Conservation (phyloP, 2,329 filamentous ascomycete genomes). For the Dichotomopilus funicola region DNA sequence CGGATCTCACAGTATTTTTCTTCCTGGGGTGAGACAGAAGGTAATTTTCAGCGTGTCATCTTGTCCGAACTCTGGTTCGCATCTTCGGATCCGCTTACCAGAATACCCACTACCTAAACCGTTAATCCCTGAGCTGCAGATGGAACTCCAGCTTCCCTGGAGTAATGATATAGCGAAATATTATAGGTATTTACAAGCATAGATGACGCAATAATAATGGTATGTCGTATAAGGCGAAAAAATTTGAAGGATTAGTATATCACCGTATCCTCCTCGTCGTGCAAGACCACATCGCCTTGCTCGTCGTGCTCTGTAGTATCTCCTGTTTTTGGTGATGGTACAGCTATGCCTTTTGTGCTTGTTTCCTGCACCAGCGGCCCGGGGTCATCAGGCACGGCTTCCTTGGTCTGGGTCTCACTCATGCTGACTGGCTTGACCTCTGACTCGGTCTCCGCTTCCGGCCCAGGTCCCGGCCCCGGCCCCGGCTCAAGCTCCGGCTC, state of each 20-base stretch:
- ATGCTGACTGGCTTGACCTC: too few species aligned
- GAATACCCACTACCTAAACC: neutral
- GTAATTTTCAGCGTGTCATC: too few species aligned
- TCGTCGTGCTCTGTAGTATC: slow-evolving; percentile 49
- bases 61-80: neutral
- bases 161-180: too few species aligned
- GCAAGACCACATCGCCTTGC: slow-evolving; percentile 72
- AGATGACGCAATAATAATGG: neutral
- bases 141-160: too few species aligned
- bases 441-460: too few species aligned
- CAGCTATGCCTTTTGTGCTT: slow-evolving; percentile 30
- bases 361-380: slow-evolving; percentile 32
- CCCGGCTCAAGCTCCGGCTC: slow-evolving; percentile 1
- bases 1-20: too few species aligned
- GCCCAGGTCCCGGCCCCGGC: too few species aligned
- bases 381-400: slow-evolving; percentile 38
- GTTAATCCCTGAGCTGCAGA: too few species aligned
- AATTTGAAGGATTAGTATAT: slow-evolving; percentile 57
- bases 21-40: too few species aligned
- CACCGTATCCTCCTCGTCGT: slow-evolving; percentile 83
- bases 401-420: slow-evolving; percentile 19
- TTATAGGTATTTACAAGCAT: neutral
- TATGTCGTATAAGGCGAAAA: neutral
- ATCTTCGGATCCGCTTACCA: neutral
- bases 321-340: slow-evolving; percentile 32